Conservation (phyloP, 306 rosid genomes). For the Comarum palustre region DNA sequence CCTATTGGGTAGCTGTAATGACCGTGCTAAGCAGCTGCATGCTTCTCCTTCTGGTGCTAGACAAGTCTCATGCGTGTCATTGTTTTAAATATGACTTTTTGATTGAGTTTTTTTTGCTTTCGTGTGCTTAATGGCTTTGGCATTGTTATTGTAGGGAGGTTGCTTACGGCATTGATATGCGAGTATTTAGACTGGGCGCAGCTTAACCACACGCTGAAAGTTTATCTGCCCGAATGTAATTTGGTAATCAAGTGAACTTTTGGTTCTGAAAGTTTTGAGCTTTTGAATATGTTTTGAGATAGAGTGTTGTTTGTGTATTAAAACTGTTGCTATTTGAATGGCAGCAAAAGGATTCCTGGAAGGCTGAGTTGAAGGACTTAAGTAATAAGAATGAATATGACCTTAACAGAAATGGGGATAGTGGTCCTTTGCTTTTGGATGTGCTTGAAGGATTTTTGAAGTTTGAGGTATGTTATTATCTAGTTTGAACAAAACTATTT, state of each 20-base stretch:
- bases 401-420: constrained; percentile 86
- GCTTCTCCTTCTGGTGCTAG: constrained; percentile 86
- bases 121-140: constrained; percentile 1
- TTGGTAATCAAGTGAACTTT: constrained; percentile 55
- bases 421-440: constrained; percentile 88
- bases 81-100: not conserved
- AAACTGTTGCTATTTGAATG: constrained; percentile 17
- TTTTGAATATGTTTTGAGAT: constrained; percentile 4
- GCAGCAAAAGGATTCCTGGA: constrained; percentile 95
- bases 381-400: constrained; percentile 92
- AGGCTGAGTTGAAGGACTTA: constrained; percentile 86
- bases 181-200: constrained; percentile 99
- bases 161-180: constrained; percentile 81
- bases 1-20: constrained; percentile 94
- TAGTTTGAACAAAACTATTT: not conserved
- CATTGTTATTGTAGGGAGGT: constrained; percentile 65
- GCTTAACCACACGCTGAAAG: constrained; percentile 83
- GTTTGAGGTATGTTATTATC: constrained; percentile 70
- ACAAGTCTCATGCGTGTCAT: not conserved
- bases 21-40: constrained; percentile 94
- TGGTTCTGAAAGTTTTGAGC: not conserved
- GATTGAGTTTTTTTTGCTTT: not conserved
- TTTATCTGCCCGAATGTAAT: constrained; percentile 94
- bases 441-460: constrained; percentile 98
- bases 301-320: not conserved